Evolutionary conservation across 2,329 filamentous ascomycete genomes (phyloP).

Genomic region (Plectosphaerella sp.): DNA sequence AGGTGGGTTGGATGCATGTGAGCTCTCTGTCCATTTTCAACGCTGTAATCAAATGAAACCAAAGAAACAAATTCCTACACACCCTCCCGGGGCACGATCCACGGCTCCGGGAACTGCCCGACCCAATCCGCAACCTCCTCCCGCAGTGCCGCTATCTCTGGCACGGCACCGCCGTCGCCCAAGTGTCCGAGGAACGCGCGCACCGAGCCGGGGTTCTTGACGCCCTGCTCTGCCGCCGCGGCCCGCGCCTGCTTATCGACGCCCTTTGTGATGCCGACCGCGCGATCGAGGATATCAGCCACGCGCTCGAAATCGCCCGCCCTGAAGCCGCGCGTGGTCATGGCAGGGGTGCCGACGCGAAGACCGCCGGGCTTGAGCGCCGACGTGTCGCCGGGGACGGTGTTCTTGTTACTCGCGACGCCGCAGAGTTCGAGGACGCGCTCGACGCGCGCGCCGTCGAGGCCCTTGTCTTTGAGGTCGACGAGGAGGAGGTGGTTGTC

Average conservation of each 20-base stretch:
- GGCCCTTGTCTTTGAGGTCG: conserved; percentile 81
- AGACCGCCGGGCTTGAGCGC: conserved; percentile 90
- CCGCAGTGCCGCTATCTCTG: conserved; percentile 68
- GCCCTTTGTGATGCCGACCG: conserved; percentile 72
- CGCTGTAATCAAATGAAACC: no score
- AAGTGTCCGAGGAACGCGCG: conserved; percentile 66
- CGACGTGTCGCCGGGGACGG: conserved; percentile 90
- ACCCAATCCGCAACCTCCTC: conserved; percentile 77
- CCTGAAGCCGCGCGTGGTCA: conserved; percentile 93
- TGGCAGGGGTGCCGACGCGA: conserved; percentile 91
- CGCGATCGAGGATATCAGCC: conserved; percentile 79
- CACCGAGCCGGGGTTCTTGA: conserved; percentile 61
- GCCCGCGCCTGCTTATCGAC: conserved; percentile 70
- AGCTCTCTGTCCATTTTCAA: no score
- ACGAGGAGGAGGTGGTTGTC: conserved; percentile 95
- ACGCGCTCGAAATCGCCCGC: conserved; percentile 85
- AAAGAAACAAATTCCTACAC: no score
- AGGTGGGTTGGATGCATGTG: no score
- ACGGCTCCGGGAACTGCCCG: conserved; percentile 67
- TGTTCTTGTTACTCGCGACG: conserved; percentile 98
- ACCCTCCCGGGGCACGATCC: conserved; percentile 34
- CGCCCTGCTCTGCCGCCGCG: conserved; percentile 60
- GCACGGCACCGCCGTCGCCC: conserved; percentile 61
- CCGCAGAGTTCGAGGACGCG: conserved; percentile 87
- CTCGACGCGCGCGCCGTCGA: conserved; percentile 89